A percentile compares a stretch with the other conserved stretches of the same genome.
Evolutionary conservation across 140 eudicot genomes (phyloP).

Genomic region (Anethum foeniculum): DNA sequence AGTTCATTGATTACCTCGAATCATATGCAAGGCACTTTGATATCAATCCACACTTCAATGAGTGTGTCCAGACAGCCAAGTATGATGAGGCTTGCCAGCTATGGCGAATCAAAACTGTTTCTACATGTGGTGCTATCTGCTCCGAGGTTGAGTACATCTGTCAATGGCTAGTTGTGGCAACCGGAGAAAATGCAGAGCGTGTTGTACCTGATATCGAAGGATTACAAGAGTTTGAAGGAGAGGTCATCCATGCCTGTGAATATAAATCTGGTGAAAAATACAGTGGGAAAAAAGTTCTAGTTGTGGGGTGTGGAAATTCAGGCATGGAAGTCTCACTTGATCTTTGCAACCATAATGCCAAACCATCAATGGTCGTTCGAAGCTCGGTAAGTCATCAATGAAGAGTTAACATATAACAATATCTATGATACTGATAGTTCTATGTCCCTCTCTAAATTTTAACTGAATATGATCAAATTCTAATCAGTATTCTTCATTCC

Average conservation of each 20-base stretch:
- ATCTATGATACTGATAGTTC: neutral
- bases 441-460: neutral
- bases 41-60: constrained; percentile 73
- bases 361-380: constrained; percentile 78
- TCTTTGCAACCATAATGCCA: constrained; percentile 67
- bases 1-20: constrained; percentile 73
- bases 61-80: constrained; percentile 67
- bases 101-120: constrained; percentile 64
- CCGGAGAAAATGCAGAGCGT: constrained; percentile 75
- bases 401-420: neutral
- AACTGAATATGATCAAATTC: neutral
- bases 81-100: constrained; percentile 55
- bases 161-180: constrained; percentile 80
- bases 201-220: constrained; percentile 69
- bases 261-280: constrained; percentile 71
- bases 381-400: constrained; percentile 61
- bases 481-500: constrained; percentile 12
- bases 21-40: constrained; percentile 53
- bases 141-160: constrained; percentile 73
- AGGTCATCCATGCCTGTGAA: constrained; percentile 69
- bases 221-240: constrained; percentile 53
- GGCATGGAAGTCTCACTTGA: constrained; percentile 98
- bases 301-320: constrained; percentile 93
- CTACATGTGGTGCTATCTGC: constrained; percentile 19
- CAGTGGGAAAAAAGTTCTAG: constrained; percentile 64